Base-by-base conservation (phyloP, 768 basidiomycete species). In the Leccinellum albellum region DNA sequence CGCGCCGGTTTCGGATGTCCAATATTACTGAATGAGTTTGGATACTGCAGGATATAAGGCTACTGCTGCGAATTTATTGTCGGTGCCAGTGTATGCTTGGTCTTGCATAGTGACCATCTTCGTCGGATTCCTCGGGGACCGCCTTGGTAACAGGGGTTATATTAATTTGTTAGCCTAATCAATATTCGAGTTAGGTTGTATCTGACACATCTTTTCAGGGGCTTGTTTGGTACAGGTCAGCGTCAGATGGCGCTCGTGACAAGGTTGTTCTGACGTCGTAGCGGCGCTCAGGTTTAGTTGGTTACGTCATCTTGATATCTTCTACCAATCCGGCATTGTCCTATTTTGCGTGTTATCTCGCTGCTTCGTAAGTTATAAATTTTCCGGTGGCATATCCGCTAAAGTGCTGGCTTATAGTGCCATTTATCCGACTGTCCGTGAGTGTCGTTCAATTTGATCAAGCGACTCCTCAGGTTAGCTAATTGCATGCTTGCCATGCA, bases 71-170 rank as follows among this genome's bases (percentile, higher is more conserved):
- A 91, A 91, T 64, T 68, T 91, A 12, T 75, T 92, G 15, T 87
- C 87, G 0, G 88, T 91, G 4, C 89, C 89, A 2, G 86, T 90
- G 28, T 91, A 91, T 65, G 81, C 78, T 6, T 88, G 86, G 81
- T 83, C 85, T 20, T 87, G 87, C 62, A 68, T 88, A 35, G 73
- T 88, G 64, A 91, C 89, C 5, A 78, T 81, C 58, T 56, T 74
- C 31, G 73, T 88, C 47, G 88, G 88, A 17, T 76, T 85, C 56
- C 61, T 83, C 23, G 86, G 86, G 23, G 88, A 89, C 64, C 78
- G 80, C 7, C 70, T 79, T 24, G 82, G 81, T n/a, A 75, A 73
- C 45, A 76, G 86, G 21, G 82, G 75, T 42, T 74, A 79, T 59
- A 81, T 87, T 53, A 88, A 87, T 61, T 66, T 88, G 86, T 86